A percentile compares a stretch with the other conserved stretches of the same genome.
These are phyloP conservation scores for Lasiosphaeria hispida DNA, from an alignment of 495 filamentous ascomycete species.

Conservation along the genomic window DNA sequence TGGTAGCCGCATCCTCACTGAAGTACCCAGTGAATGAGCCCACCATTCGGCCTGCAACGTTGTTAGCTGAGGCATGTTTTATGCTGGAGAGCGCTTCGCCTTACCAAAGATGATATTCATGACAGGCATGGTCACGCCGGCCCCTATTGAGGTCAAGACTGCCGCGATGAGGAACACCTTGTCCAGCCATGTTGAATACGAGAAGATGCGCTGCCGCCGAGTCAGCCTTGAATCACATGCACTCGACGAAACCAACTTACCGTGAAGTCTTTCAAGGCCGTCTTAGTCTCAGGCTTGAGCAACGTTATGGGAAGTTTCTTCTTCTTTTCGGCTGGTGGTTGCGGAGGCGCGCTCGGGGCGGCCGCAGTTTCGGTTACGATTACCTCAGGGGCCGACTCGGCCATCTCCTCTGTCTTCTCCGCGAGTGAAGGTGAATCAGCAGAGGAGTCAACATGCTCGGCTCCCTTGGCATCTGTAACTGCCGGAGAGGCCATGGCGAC, in stretches of 20 bases:
- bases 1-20: conserved; percentile 19
- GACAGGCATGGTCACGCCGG: conserved; percentile 49
- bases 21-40: conserved; percentile 34
- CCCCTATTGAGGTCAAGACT: conserved; percentile 45
- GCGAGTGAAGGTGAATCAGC: not conserved
- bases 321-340: conserved; percentile 5
- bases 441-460: not conserved
- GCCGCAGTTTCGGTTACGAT: not conserved
- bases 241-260: conserved; percentile 16
- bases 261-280: conserved; percentile 35
- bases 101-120: conserved; percentile 52
- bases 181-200: conserved; percentile 48
- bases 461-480: not conserved
- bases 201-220: conserved; percentile 43
- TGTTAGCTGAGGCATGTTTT: conserved; percentile 10
- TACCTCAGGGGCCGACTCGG: not conserved
- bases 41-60: conserved; percentile 39
- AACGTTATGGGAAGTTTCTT: conserved; percentile 15
- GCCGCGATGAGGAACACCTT: conserved; percentile 39
- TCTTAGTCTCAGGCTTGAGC: conserved; percentile 26
- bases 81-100: not conserved
- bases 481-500: not conserved
- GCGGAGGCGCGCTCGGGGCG: not conserved
- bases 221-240: conserved; percentile 8
- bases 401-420: conserved; percentile 5